These are phyloP conservation scores for Fraxinus dipetala DNA, from an alignment of 305 asterid genomes.

Conservation along the genomic window DNA sequence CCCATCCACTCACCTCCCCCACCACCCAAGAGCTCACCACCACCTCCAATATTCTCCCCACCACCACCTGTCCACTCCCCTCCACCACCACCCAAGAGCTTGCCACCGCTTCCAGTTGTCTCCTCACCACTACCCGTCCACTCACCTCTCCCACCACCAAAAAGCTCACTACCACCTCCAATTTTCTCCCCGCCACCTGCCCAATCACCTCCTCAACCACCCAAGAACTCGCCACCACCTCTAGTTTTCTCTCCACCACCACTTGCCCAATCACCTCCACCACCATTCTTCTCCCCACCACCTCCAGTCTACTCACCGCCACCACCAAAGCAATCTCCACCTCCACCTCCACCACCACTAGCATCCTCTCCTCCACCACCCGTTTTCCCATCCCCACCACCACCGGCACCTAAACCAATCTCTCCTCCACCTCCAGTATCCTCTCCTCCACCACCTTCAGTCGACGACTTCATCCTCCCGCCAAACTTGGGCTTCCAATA, in stretches of 20 bases:
- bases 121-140: conserved; percentile 23
- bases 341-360: conserved; percentile 18
- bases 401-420: too few relatives aligned
- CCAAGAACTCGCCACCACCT: conserved; percentile 7
- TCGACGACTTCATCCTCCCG: conserved; percentile 5
- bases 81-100: conserved; percentile 8
- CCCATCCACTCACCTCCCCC: conserved; percentile 14
- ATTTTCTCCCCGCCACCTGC: neutral
- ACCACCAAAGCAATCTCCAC: conserved; percentile 19
- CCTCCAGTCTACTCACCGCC: neutral
- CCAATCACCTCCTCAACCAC: too few relatives aligned
- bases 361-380: too few relatives aligned
- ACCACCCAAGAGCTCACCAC: neutral
- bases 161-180: neutral
- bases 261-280: neutral
- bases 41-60: conserved; percentile 17
- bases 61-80: neutral
- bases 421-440: conserved; percentile 5
- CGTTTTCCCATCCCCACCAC: too few relatives aligned
- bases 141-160: conserved; percentile 6
- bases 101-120: neutral
- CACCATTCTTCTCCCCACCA: conserved; percentile 9
- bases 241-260: neutral
- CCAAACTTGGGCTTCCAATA: conserved; percentile 12
- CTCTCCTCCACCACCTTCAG: conserved; percentile 12